Base-by-base conservation (phyloP, 2,329 filamentous ascomycete genomes). In the Claviceps africana region DNA sequence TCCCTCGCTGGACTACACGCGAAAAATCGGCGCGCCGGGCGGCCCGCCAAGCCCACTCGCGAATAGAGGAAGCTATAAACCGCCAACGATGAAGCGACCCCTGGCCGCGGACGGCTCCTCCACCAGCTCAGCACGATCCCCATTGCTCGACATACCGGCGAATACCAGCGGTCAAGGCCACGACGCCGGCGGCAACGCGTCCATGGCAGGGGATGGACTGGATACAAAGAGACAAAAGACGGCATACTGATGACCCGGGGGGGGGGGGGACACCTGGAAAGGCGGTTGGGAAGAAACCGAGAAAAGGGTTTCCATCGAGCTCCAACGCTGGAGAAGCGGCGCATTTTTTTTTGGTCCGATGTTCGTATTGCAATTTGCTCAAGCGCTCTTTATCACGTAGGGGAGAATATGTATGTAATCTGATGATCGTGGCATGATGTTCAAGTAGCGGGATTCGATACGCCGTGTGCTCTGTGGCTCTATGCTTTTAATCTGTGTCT, bases 21-120 rank as follows among this genome's bases (percentile, higher is more conserved):
- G 80, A 37, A 74, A 77, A 49, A 82, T 84, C 52, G 81, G 81
- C 0, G 79, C 74, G 0, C 81, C 81, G 0, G 72, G 71, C 9
- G 73, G 67, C 15, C 64, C 69, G 0, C 71, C 69, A n/a, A 82
- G 78, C 61, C 79, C 79, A 11, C 68, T 81, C 44, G 72, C 69
- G 9, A 83, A 83, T 58, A 68, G 79, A 33, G 69, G 70, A n/a
- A 73, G 74, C 57, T 84, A 82, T 57, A 73, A 73, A 17, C 79
- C 79, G 11, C 76, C 75, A 1, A 80, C 78, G 0, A 77, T 82
- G 67, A 81, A 79, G 64, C 67, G 77, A 33, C 71, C 75, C 3
- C 61, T 65, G 40, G 63, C 66, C 1, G 61, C 52, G 8, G 67
- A 65, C n/a, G 56, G 53, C 54, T 58, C 54, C 28, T 50, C 31